These are phyloP conservation scores for Spathaspora sp. DNA, from an alignment of 805 yeast genomes.

Conservation along the genomic window DNA sequence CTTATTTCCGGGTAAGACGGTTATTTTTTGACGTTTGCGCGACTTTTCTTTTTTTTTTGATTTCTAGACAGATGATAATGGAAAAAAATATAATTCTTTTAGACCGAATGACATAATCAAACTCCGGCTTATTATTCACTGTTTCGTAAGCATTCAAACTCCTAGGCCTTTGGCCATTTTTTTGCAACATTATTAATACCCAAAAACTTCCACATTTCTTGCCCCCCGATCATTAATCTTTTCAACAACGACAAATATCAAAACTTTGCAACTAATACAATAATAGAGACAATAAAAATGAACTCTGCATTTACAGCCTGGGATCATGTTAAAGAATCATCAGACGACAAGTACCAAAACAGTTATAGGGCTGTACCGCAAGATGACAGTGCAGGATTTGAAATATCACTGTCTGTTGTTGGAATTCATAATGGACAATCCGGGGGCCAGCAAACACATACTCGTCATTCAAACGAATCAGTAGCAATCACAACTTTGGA, in stretches of 20 bases:
- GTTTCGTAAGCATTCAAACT: not conserved
- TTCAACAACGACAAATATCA: not conserved
- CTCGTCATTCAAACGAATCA: not conserved
- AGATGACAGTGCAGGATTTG: constrained; percentile 8
- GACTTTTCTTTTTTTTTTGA: not conserved
- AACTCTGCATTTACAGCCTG: constrained; percentile 20
- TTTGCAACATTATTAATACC: not conserved
- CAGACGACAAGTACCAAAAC: constrained; percentile 28
- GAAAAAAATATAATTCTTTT: no score
- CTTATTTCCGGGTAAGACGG: not conserved
- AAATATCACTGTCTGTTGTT: constrained; percentile 1
- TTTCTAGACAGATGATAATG: not conserved
- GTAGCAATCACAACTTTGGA: not conserved
- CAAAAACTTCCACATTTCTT: not conserved
- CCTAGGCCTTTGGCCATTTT: not conserved
- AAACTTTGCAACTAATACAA: not conserved
- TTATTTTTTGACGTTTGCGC: not conserved
- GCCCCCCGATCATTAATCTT: not conserved
- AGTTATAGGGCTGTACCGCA: constrained; percentile 19
- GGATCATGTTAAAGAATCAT: constrained; percentile 17
- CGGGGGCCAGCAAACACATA: not conserved
- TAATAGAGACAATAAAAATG: constrained; percentile 10
- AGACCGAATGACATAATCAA: no score
- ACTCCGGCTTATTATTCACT: not conserved
- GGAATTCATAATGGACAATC: not conserved